These are phyloP conservation scores for Mollisiaceae sp. DNA, from an alignment of 2,329 filamentous ascomycete genomes.

Conservation along the genomic window DNA sequence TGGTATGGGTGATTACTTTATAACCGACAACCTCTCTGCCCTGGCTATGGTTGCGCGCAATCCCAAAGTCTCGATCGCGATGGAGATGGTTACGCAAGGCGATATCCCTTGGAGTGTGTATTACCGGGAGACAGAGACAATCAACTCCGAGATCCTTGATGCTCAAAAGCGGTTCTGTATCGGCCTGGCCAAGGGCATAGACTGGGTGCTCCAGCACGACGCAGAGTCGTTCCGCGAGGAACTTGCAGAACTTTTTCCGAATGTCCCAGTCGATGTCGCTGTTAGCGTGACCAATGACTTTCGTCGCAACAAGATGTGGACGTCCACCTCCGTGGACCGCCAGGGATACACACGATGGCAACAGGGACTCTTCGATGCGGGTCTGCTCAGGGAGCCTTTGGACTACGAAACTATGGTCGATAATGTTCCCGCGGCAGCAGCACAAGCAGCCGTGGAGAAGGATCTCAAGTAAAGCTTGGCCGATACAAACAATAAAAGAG, in stretches of 20 bases:
- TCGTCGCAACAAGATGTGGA: slow-evolving; percentile 19
- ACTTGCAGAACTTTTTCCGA: slow-evolving; percentile 18
- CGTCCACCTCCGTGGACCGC: slow-evolving; percentile 10
- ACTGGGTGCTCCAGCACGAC: slow-evolving; percentile 20
- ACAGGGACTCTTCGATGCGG: slow-evolving; percentile 13
- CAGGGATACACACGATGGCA: slow-evolving; percentile 16
- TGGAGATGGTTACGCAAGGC: slow-evolving; percentile 21
- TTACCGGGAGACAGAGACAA: slow-evolving; percentile 14
- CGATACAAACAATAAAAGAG: no score
- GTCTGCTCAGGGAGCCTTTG: slow-evolving; percentile 17
- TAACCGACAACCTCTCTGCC: slow-evolving; percentile 20
- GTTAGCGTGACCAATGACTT: slow-evolving; percentile 18
- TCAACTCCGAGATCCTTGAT: slow-evolving; percentile 14
- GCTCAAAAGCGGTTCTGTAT: slow-evolving; percentile 18
- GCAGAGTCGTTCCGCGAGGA: slow-evolving; percentile 19
- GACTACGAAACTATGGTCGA: slow-evolving; percentile 15
- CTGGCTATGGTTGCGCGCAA: slow-evolving; percentile 16
- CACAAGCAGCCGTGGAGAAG: no score
- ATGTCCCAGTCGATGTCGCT: slow-evolving; percentile 18
- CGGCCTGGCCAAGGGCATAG: slow-evolving; percentile 16
- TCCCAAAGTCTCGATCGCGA: slow-evolving; percentile 13
- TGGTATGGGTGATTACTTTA: slow-evolving; percentile 20
- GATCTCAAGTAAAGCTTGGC: no score
- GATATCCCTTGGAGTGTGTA: slow-evolving; percentile 22
- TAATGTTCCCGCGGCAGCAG: no score